Percentiles rank a stretch among this genome's conserved stretches.
phyloP scores from a whole-genome alignment of 306 rosid species.

The Prunus mongolica region DNA sequence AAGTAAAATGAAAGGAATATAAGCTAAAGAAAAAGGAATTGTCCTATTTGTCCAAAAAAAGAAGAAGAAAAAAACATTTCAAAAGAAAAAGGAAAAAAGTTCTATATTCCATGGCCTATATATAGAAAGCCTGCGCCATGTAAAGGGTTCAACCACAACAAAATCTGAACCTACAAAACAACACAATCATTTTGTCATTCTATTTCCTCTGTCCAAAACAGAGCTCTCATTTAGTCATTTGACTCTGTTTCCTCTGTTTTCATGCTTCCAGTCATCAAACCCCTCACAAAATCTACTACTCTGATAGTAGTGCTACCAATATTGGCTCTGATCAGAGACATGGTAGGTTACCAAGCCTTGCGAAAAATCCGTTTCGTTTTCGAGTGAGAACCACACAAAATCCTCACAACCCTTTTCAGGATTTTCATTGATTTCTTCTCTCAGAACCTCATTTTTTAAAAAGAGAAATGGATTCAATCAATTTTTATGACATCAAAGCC shows the following conservation, averaged over 20 bases:
- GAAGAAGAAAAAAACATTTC: neutral
- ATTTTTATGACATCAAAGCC: conserved; percentile 51
- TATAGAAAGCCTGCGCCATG: neutral
- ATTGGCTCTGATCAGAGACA: conserved; percentile 23
- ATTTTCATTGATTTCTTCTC: conserved; percentile 3
- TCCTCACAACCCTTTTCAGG: neutral
- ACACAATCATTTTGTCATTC: neutral
- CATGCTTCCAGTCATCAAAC: conserved; percentile 45
- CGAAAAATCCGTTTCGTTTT: conserved; percentile 22
- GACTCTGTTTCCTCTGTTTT: conserved; percentile 19
- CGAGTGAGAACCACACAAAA: conserved; percentile 29
- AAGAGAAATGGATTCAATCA: conserved; percentile 53
- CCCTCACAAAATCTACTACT: conserved; percentile 13
- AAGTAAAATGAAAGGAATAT: conserved; percentile 26
- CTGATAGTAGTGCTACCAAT: conserved; percentile 30
- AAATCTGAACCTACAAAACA: neutral
- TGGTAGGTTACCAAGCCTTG: conserved; percentile 16
- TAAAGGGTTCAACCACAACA: conserved; percentile 2
- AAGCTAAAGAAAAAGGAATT: conserved; percentile 9
- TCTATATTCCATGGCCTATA: conserved; percentile 26
- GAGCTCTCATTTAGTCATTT: neutral
- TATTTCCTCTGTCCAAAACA: neutral
- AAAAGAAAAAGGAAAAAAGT: conserved; percentile 6
- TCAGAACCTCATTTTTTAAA: neutral
- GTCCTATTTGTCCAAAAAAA: neutral